A percentile compares a stretch with the other conserved stretches of the same genome.
Conservation (phyloP, 345 rosid species). For the Excoecaria cochinchinensis region DNA sequence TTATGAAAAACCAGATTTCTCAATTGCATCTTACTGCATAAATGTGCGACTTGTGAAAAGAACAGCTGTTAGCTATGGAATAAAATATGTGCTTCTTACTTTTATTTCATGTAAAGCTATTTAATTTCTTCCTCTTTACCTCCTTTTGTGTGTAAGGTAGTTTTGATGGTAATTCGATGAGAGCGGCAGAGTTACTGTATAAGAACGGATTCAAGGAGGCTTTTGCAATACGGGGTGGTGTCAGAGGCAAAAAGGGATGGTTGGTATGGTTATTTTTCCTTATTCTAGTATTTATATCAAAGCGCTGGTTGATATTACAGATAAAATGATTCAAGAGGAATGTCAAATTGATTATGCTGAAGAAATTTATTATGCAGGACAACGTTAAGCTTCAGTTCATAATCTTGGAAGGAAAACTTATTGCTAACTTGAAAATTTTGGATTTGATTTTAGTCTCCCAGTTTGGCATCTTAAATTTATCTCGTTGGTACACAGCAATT, state of each 20-base stretch:
- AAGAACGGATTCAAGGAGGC: constrained; percentile 85
- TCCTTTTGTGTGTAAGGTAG: constrained; percentile 69
- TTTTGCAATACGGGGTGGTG: constrained; percentile 79
- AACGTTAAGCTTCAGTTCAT: constrained; percentile 1
- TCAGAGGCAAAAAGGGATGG: constrained; percentile 88
- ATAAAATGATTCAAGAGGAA: background rate
- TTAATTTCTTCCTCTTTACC: constrained; percentile 10
- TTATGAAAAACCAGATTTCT: no score
- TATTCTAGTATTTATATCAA: background rate
- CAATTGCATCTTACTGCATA: no score
- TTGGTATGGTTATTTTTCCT: constrained; percentile 53
- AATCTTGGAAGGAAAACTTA: background rate
- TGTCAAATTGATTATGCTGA: no score
- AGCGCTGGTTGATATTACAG: background rate
- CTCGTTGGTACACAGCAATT: background rate
- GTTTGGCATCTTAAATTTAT: background rate
- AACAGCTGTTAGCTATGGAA: no score
- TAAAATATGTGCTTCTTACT: no score
- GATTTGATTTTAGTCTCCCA: background rate
- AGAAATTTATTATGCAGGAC: background rate
- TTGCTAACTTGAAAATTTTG: background rate
- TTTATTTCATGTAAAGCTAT: background rate
- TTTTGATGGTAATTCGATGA: constrained; percentile 79
- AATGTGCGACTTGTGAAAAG: no score
- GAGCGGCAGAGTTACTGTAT: constrained; percentile 66